These are phyloP conservation scores for Astragalus glycyphyllos DNA, from an alignment of 306 rosid species.

Conservation along the genomic window DNA sequence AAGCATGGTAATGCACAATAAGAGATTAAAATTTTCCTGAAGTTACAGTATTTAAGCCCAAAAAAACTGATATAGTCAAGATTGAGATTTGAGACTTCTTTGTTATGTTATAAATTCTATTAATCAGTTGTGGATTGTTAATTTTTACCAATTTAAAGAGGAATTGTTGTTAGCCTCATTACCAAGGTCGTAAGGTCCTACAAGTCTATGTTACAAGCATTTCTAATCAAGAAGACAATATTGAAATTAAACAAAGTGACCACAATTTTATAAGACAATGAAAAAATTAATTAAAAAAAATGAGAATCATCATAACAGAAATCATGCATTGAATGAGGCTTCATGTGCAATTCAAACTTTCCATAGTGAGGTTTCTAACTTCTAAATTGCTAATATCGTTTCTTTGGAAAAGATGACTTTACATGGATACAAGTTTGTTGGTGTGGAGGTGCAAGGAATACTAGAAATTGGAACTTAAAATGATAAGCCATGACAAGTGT, in stretches of 20 bases:
- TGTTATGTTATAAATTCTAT: too few species aligned
- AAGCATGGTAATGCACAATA: constrained; percentile 21
- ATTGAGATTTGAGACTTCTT: not conserved
- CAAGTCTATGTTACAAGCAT: not conserved
- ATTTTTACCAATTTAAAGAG: too few species aligned
- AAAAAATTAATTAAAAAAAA: too few species aligned
- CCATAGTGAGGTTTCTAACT: too few species aligned
- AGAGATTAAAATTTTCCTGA: constrained; percentile 16
- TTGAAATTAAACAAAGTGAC: not conserved
- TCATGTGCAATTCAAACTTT: too few species aligned
- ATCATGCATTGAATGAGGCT: not conserved
- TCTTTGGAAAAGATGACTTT: too few species aligned
- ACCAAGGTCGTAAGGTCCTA: not conserved
- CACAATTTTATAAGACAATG: not conserved
- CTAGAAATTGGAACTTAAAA: too few species aligned
- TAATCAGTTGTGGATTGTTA: too few species aligned
- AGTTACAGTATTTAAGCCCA: constrained; percentile 7
- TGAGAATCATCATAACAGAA: not conserved
- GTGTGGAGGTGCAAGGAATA: too few species aligned
- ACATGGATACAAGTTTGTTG: too few species aligned
- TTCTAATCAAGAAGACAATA: not conserved
- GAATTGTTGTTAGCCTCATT: not conserved
- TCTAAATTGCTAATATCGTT: too few species aligned
- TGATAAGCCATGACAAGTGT: too few species aligned
- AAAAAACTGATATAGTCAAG: not conserved